Base-by-base conservation (phyloP, 306 rosid genomes). In the Echinosophora koreensis region DNA sequence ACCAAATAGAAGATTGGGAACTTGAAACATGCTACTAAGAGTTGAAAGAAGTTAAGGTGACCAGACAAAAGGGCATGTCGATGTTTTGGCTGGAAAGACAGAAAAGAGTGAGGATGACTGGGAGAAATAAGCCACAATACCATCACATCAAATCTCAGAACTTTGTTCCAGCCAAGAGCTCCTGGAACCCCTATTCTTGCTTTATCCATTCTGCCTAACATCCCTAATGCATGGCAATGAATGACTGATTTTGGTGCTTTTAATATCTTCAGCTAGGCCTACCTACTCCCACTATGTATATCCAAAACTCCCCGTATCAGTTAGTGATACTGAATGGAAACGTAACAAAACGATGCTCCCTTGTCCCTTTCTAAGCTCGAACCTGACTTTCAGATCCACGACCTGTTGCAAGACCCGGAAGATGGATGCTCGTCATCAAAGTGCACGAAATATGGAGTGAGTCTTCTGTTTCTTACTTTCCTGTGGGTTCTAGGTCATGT, bases 1-100 rank as follows among this genome's bases (percentile, higher is more conserved):
- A 66, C 46, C 27, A 44, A 73, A 34, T 10, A 47, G 14, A 13
- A 73, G 55, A 56, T 32, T 55, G 38, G 71, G 70, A 30, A 69
- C 70, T 67, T 12, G 38, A 74, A 79, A 74, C 56, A 71, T 44
- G 78, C 73, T 16, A 69, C 74, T 41, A 73, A 52, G 56, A 34
- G 62, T 64, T 55, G 55, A 61, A 51, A 78, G 59, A 68, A 52
- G 15, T 58, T 71, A 35, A 63, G 27, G 35, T 49, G 67, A 41
- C 69, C 42, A 59, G 35, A 67, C 58, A 64, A 61, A 71, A 46
- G 57, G 13, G 37, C 50, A 60, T 35, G 39, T 27, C 59, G 8
- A 28, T 41, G 46, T 68, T 47, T 77, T 9, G 42, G 72, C 74
- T 34, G 68, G 7, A 66, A 57, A 13, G 28, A 52, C 18, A 52